A percentile compares a stretch with the other conserved stretches of the same genome.
Evolutionary conservation across 164 flowering plant genomes (phyloP).

Genomic region (Tinospora cordifolia): DNA sequence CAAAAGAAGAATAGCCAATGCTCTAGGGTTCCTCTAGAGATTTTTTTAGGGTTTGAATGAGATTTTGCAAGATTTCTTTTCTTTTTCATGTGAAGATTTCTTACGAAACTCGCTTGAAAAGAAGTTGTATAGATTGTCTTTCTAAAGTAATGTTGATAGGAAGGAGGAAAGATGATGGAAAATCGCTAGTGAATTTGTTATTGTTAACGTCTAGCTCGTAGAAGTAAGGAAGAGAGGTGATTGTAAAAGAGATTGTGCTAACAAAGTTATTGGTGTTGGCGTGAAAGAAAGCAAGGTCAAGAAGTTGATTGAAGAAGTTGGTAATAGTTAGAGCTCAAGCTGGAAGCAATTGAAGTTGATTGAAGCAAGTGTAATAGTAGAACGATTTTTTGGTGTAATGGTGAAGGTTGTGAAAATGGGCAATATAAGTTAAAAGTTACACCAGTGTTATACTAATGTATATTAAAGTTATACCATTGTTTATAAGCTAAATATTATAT

Average conservation of each 20-base stretch:
- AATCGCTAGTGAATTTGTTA: conserved; percentile 27
- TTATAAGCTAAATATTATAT: no score
- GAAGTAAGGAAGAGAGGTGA: conserved; percentile 23
- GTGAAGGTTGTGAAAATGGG: no score
- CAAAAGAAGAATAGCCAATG: no score
- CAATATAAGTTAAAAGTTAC: no score
- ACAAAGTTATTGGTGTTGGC: conserved; percentile 38
- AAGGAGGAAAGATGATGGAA: conserved; percentile 23
- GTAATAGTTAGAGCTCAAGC: conserved; percentile 18
- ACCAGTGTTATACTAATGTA: no score
- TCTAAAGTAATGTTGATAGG: conserved; percentile 19
- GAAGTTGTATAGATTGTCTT: conserved; percentile 34
- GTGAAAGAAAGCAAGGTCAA: conserved; percentile 37
- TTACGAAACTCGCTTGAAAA: conserved; percentile 31
- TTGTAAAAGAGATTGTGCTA: conserved; percentile 15
- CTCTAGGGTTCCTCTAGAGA: no score
- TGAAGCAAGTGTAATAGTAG: conserved; percentile 23
- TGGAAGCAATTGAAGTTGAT: conserved; percentile 37
- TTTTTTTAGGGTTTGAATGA: conserved; percentile 32
- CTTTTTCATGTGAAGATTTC: conserved; percentile 24
- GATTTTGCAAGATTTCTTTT: conserved; percentile 25
- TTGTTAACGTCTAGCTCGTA: conserved; percentile 43
- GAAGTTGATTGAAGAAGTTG: conserved; percentile 23
- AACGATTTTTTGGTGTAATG: conserved; percentile 34
- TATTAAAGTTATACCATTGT: no score